These are phyloP conservation scores for Daldinia decipiens DNA, from an alignment of 495 filamentous ascomycete genomes.

Conservation along the genomic window DNA sequence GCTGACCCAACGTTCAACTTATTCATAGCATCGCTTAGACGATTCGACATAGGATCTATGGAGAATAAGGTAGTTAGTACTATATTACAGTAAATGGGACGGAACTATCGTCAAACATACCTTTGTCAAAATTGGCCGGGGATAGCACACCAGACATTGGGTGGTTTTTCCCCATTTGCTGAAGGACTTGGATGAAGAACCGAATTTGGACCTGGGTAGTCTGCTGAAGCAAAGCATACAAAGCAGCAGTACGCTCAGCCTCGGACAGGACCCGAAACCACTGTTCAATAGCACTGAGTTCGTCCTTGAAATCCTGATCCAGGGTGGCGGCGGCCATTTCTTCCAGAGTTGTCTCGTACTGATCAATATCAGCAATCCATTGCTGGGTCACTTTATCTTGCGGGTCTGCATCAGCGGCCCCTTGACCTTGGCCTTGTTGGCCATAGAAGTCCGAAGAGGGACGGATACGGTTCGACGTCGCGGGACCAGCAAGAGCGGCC, in stretches of 20 bases:
- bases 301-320: constrained; percentile 99
- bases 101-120: constrained; percentile 57
- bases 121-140: constrained; percentile 97
- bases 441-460: constrained; percentile 95
- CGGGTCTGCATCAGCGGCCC: constrained; percentile 72
- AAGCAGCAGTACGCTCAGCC: constrained; percentile 91
- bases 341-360: constrained; percentile 95
- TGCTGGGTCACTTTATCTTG: constrained; percentile 95
- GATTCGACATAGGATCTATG: constrained; percentile 95
- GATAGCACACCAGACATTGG: constrained; percentile 97
- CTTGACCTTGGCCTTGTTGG: constrained; percentile 73
- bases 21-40: constrained; percentile 96
- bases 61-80: constrained; percentile 17
- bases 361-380: constrained; percentile 98
- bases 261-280: constrained; percentile 99
- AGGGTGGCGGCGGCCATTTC: constrained; percentile 98
- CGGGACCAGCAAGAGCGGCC: constrained; percentile 81
- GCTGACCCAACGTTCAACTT: constrained; percentile 88
- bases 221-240: constrained; percentile 96
- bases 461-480: constrained; percentile 83
- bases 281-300: constrained; percentile 97
- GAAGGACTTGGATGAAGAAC: constrained; percentile 98
- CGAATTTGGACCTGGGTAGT: constrained; percentile 98
- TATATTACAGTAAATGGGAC: not conserved
- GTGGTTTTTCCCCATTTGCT: constrained; percentile 98